Evolutionary conservation across 2,329 filamentous ascomycete genomes (phyloP), one percentile per base, ranked within the genome.

Genomic region (Pyrenophora tritici-repentis): DNA sequence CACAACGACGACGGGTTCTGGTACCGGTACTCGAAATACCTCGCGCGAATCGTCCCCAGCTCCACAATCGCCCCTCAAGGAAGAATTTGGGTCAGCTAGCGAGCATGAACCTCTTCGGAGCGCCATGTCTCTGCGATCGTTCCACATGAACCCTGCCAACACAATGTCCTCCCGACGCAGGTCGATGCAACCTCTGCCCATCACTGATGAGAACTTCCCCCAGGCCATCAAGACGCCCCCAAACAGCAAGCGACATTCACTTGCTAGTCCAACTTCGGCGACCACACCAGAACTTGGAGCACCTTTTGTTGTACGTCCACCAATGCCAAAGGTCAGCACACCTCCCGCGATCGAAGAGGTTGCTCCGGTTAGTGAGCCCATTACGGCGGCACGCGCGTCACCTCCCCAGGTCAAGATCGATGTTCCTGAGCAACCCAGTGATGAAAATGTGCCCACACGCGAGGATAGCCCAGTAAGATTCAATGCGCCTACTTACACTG

Each of bases 111-210:
- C 66, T 32, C 58, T 62, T 29, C 65, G 70, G 48, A 70, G 66
- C 38, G 67, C 68, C 40, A 69, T 67, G 50, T 69, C 69, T 39
- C 63, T 73, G 45, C 73, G 65, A 36, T 73, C 72, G 32, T 72
- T 73, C 51, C 68, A 73, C 41, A 74, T 72, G 63, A 73, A 68
- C 39, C 72, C 71, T 7, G 69, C 52, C 42, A 66, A 58, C 26
- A 47, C 59, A 22, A 61, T 56, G 29, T 58, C 65, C 13, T 68
- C 60, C 47, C 66, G 72, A 14, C 64, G 73, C 33, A 63, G 73
- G 56, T 75, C 73, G 26, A 73, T 74, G 66, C 71, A 73, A 33
- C 68, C 69, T 33, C 55, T 74, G 13, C 71, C 71, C 2, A 62
- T 69, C 40, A 73, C 71, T 10, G 63, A 70, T 53, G 71, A 73